These are phyloP conservation scores for Morella rubra DNA, from an alignment of 306 rosid genomes.

Conservation along the genomic window DNA sequence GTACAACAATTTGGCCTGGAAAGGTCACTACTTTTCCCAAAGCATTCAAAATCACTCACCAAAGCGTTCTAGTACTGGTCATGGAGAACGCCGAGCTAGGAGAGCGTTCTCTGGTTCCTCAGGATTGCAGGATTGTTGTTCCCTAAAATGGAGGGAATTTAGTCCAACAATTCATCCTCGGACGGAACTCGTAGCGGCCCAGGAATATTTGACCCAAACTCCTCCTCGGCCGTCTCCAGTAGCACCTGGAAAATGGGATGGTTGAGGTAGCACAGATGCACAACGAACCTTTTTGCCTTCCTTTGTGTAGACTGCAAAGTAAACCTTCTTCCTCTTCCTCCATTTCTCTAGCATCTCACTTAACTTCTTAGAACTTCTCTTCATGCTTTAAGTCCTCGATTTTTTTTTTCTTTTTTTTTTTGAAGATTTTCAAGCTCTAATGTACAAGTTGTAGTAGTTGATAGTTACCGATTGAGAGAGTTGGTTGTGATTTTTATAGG, in stretches of 20 bases:
- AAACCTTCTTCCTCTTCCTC: background rate
- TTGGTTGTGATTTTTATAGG: background rate
- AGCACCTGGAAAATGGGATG: background rate
- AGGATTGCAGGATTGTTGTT: background rate
- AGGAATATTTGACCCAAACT: background rate
- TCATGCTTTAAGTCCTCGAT: background rate
- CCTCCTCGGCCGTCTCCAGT: background rate
- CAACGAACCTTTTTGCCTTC: background rate
- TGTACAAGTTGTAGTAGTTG: background rate
- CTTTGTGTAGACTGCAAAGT: background rate
- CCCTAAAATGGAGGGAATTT: background rate
- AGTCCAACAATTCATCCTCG: background rate
- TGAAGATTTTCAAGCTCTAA: background rate
- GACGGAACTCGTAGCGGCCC: background rate
- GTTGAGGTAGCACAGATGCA: background rate
- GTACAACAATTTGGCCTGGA: background rate
- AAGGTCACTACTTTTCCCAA: background rate
- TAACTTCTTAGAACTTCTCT: background rate
- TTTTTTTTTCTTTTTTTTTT: background rate
- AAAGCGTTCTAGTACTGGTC: background rate
- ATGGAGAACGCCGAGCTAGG: background rate
- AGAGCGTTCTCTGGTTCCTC: background rate
- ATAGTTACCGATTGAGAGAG: background rate
- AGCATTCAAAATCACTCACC: background rate
- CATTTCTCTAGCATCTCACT: background rate